Percentiles rank a stretch among this genome's conserved stretches.
phyloP scores from a whole-genome alignment of 352 stramenopile species.

The Aphanomyces stellatus region DNA sequence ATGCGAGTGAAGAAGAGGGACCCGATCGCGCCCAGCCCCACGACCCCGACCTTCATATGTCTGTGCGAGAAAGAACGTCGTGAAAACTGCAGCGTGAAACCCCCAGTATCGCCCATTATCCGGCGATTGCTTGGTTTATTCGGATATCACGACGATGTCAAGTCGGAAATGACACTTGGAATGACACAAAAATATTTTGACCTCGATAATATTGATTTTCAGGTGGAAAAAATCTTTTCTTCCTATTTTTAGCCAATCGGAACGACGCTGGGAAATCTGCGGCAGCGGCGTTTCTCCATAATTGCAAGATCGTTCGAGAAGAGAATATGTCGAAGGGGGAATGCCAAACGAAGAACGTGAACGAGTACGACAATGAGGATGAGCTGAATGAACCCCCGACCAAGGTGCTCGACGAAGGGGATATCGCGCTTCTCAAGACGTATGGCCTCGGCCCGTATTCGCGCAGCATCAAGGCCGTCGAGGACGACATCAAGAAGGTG shows the following conservation, averaged over 20 bases:
- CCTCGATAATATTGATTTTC: too few relatives aligned
- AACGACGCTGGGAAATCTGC: neutral
- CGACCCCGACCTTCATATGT: conserved; percentile 32
- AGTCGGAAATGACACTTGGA: too few relatives aligned
- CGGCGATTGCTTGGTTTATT: too few relatives aligned
- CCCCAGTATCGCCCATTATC: too few relatives aligned
- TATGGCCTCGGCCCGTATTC: conserved; percentile 98
- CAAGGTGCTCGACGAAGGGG: conserved; percentile 87
- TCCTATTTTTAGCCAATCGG: conserved; percentile 16
- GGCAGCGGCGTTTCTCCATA: neutral
- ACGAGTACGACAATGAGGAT: conserved; percentile 94
- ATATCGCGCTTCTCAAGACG: conserved; percentile 99
- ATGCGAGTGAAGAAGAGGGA: conserved; percentile 50
- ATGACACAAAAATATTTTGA: too few relatives aligned
- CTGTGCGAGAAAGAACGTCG: too few relatives aligned
- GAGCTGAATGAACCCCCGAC: conserved; percentile 68
- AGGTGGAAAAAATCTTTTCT: conserved; percentile 5
- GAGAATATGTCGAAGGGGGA: conserved; percentile 48
- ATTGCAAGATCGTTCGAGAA: conserved; percentile 14
- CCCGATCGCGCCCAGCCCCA: conserved; percentile 61
- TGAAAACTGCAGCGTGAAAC: too few relatives aligned
- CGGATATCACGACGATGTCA: too few relatives aligned
- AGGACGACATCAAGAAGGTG: conserved; percentile 98
- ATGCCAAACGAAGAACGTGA: conserved; percentile 94
- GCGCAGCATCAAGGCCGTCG: conserved; percentile 93